These are phyloP conservation scores for Pyrenula massariospora DNA, from an alignment of 495 filamentous ascomycete species.

Conservation along the genomic window DNA sequence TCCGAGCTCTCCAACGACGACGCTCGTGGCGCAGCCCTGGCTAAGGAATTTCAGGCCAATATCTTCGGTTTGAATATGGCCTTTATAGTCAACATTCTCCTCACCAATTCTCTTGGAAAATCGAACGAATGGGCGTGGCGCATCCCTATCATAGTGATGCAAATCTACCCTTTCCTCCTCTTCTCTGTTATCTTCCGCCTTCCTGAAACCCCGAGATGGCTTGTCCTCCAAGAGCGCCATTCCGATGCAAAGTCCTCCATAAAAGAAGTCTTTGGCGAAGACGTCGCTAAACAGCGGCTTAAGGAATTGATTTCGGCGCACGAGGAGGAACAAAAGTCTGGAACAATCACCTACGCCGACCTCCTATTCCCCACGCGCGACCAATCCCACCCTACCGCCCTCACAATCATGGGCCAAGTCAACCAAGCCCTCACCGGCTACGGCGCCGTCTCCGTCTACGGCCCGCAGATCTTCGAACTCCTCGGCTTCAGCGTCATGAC, in stretches of 20 bases:
- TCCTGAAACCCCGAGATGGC: conserved; percentile 44
- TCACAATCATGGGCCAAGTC: conserved; percentile 46
- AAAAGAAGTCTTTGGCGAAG: conserved; percentile 30
- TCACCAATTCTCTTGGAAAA: conserved; percentile 24
- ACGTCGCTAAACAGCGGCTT: conserved; percentile 26
- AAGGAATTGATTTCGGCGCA: conserved; percentile 32
- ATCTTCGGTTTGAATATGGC: conserved; percentile 46
- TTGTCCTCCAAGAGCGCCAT: conserved; percentile 27
- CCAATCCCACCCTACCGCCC: conserved; percentile 39
- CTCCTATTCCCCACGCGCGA: conserved; percentile 30
- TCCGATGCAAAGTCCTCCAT: conserved; percentile 32
- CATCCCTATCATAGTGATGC: conserved; percentile 50
- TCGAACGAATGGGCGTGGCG: conserved; percentile 43
- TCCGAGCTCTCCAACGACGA: conserved; percentile 37
- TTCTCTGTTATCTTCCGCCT: conserved; percentile 31
- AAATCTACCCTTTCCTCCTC: conserved; percentile 37
- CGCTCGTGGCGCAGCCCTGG: conserved; percentile 37
- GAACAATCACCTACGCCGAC: conserved; percentile 31
- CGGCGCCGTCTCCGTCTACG: conserved; percentile 45
- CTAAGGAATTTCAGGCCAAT: conserved; percentile 47
- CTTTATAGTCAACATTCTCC: conserved; percentile 30
- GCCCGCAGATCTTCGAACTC: conserved; percentile 45
- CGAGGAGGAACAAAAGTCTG: conserved; percentile 31
- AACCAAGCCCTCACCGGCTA: conserved; percentile 45
- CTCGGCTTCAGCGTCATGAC: conserved; percentile 30